These are phyloP conservation scores for Erysimum pusillum DNA, from an alignment of 441 rosid species.

Conservation along the genomic window DNA sequence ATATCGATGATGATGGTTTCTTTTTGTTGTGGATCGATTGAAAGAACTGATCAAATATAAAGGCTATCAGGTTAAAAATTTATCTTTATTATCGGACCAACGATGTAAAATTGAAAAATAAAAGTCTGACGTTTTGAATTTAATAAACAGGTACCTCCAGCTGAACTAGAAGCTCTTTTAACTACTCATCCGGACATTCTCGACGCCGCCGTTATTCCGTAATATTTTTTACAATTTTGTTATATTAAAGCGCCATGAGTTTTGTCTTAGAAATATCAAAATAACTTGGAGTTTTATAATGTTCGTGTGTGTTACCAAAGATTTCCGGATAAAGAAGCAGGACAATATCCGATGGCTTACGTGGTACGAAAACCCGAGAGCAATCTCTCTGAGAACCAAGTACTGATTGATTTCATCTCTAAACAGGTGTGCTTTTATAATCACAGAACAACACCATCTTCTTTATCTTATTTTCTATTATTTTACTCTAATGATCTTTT, in stretches of 20 bases:
- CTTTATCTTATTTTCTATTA: neutral
- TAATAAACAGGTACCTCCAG: constrained; percentile 79
- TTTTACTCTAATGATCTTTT: neutral
- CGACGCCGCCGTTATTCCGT: constrained; percentile 90
- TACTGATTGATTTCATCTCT: constrained; percentile 75
- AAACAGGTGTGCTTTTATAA: constrained; percentile 32
- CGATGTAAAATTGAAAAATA: neutral
- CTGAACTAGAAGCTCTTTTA: constrained; percentile 85
- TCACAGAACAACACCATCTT: too few relatives aligned
- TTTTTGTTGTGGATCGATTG: constrained; percentile 79
- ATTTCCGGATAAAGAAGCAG: constrained; percentile 79
- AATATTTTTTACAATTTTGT: constrained; percentile 19
- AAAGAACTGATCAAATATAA: constrained; percentile 94
- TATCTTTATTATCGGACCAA: too few relatives aligned
- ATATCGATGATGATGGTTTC: constrained; percentile 79
- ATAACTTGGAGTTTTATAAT: neutral
- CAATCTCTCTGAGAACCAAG: constrained; percentile 50
- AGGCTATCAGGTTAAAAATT: constrained; percentile 76
- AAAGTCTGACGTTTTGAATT: neutral
- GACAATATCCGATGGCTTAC: constrained; percentile 89
- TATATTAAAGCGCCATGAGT: neutral
- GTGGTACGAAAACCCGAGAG: constrained; percentile 62
- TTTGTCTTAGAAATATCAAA: neutral
- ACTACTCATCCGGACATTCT: constrained; percentile 67
- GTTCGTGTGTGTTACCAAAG: constrained; percentile 43